Base-by-base conservation (phyloP, 768 basidiomycete genomes). In the Tulasnella sp. region DNA sequence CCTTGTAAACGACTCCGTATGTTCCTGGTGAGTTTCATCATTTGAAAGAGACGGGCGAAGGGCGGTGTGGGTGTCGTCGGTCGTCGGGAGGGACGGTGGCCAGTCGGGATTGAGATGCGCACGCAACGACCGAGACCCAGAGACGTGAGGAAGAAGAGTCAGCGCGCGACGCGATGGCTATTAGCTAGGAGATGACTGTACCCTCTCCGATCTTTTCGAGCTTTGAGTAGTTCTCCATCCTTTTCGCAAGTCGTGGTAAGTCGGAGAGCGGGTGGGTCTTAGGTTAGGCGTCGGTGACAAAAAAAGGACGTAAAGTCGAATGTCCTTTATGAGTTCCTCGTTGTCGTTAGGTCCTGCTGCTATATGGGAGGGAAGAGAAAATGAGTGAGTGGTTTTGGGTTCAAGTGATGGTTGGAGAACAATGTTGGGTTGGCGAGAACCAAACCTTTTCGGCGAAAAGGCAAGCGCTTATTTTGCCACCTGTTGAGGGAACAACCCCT, bases 1-100 rank as follows among this genome's bases (percentile, higher is more conserved):
- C 96, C 81, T 98, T 97, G 86, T 98, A 98, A 26, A 98, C 96
- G 68, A 98, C 96, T 72, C 96, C 96, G 76, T 98, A 98, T 32
- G 96, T 98, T 76, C 96, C 96, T 98, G 75, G 9, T 5, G 22
- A 12, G 22, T 59, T 6, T 26, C 22, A 0, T 3, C 22, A 29
- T 29, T 41, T 17, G 32, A 59, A 6, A 29, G 41, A 67, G 52
- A n/a, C 63, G 40, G 32, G 32, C 42, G 72, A 32, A 32, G 62
- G 34, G 69, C 26, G 47, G 40, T 52, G 47, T 69, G 32, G 52
- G 11, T 26, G 52, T 59, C 4, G 52, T 29, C 9, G 52, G 63
- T 17, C 5, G 22, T 9, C 16, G 34, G 41, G n/a, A 40, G 42
- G 59, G 16, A 71, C 74, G 34, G 67, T 67, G 72, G 62, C 68